These are phyloP conservation scores for Lachnellula occidentalis DNA, from an alignment of 2,329 filamentous ascomycete genomes.

Conservation along the genomic window DNA sequence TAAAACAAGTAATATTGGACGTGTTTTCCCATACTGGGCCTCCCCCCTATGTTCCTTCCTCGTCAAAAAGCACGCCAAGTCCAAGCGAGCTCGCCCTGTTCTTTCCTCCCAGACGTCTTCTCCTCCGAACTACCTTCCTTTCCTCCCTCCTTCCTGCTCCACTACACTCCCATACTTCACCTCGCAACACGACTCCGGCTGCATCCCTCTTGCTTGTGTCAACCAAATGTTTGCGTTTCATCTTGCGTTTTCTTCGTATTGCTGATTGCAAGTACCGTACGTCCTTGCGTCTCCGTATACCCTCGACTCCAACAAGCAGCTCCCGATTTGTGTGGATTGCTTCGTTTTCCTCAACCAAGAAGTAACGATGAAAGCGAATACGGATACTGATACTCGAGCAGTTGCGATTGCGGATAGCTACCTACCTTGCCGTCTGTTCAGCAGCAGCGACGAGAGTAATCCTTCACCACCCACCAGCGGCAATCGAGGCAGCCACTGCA, in stretches of 20 bases:
- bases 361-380: neutral
- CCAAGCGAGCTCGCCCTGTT: neutral
- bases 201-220: conserved; percentile 13
- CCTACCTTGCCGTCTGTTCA: neutral
- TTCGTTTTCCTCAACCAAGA: neutral
- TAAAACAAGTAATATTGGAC: neutral
- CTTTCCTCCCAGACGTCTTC: neutral
- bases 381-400: neutral
- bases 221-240: neutral
- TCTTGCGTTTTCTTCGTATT: neutral
- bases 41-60: neutral
- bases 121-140: conserved; percentile 5
- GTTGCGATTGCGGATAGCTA: neutral
- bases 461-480: neutral
- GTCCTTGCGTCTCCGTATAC: neutral
- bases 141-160: conserved; percentile 3
- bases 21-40: conserved; percentile 27
- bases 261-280: neutral
- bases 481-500: neutral
- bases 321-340: no score
- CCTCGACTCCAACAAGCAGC: no score
- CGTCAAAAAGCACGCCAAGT: neutral
- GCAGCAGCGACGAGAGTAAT: neutral
- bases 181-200: neutral
- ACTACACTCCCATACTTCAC: neutral